Conservation (phyloP, 805 yeast species). For the Saturnispora bothae region DNA sequence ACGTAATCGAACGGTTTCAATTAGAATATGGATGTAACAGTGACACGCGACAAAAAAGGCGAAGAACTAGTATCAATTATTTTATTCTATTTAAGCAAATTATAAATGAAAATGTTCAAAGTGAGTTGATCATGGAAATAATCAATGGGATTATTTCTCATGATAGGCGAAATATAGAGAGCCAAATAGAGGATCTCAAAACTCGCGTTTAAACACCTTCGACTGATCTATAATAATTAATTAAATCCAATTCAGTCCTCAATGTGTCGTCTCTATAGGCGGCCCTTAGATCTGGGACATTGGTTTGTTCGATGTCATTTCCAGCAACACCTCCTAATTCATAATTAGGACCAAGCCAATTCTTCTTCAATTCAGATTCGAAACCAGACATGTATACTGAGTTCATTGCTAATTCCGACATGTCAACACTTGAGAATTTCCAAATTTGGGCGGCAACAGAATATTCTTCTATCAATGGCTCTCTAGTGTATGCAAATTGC, state of each 20-base stretch:
- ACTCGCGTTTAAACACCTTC: constrained; percentile 2
- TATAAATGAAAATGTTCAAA: too few relatives aligned
- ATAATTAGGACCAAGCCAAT: constrained; percentile 79
- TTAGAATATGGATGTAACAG: neutral
- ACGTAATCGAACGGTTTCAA: neutral
- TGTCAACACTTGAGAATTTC: constrained; percentile 86
- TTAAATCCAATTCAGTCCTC: constrained; percentile 57
- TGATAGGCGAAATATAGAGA: neutral
- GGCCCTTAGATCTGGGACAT: constrained; percentile 84
- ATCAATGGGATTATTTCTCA: too few relatives aligned
- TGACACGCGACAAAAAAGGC: neutral
- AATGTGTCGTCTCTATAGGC: constrained; percentile 78
- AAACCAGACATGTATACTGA: constrained; percentile 93
- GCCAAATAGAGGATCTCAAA: neutral
- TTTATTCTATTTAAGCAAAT: too few relatives aligned
- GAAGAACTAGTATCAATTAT: neutral
- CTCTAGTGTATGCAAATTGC: constrained; percentile 94
- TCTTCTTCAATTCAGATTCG: constrained; percentile 75
- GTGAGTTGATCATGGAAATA: too few relatives aligned
- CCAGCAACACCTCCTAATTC: constrained; percentile 56
- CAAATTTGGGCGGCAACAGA: constrained; percentile 98
- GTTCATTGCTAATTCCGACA: constrained; percentile 93
- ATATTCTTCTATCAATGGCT: constrained; percentile 94
- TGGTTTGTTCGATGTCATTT: constrained; percentile 85
- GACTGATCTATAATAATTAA: constrained; percentile 40